Base-by-base conservation (phyloP, 352 stramenopile species). In the Pythium biforme region DNA sequence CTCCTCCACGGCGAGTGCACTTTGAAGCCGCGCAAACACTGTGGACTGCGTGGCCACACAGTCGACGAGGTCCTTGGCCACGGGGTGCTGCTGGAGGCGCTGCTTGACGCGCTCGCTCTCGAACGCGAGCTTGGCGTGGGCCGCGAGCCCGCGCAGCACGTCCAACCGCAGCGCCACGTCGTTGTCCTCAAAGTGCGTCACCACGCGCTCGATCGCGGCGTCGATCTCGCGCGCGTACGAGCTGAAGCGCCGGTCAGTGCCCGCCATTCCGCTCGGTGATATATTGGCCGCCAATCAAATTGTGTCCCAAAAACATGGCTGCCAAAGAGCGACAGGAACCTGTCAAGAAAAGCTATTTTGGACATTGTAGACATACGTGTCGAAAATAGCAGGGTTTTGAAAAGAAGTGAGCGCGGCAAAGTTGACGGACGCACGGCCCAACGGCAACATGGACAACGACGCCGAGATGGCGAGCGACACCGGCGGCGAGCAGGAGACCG, bases 141-240 rank as follows among this genome's bases (percentile, higher is more conserved):
- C 67, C 31, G 76, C 77, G 37, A 92, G 68, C 9, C 72, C 73
- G 15, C 83, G 79, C 51, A 92, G 66, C 55, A 89, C 80, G 45
- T 92, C 83, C 22, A 89, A 55, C 19, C 83, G 81, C 62, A 92
- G 58, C 23, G 81, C 83, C 33, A 87, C 37, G 51, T 92, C 79
- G 52, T 74, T 81, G 26, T 82, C 73, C 46, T 92, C 83, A 43
- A 92, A 90, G 33, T 92, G 77, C 23, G 75, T 56, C 10, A 92
- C 79, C 31, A 90, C 72, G 48, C 80, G 80, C 75, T 92, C 82
- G 63, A 90, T 89, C 19, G 78, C 75, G 14, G 72, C 78, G 70
- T 89, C 77, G 29, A 92, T 68, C 43, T 83, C 74, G 33, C 58
- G 45, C 43, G 75, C 76, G 55, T 89, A 77, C 72, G 76, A 88